Percentiles rank a stretch among this genome's conserved stretches.
Evolutionary conservation across 768 basidiomycete species (phyloP).

Genomic region (Terana coerulea): DNA sequence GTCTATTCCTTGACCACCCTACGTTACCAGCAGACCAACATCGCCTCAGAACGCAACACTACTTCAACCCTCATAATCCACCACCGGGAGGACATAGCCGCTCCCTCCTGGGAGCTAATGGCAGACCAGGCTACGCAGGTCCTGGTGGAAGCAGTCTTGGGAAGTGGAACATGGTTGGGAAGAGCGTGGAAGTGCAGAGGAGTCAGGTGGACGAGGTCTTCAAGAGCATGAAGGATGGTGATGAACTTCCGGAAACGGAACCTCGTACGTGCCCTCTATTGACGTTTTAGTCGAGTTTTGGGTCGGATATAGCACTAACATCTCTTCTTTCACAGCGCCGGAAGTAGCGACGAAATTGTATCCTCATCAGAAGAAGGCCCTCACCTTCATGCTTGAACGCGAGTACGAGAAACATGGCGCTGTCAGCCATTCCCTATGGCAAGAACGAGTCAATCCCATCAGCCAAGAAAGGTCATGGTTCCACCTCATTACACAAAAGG

Average conservation of each 20-base stretch:
- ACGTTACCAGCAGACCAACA: slow-evolving; percentile 58
- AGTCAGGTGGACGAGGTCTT: slow-evolving; percentile 94
- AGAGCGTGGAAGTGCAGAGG: slow-evolving; percentile 87
- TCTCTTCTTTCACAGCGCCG: slow-evolving; percentile 36
- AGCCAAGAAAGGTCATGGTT: slow-evolving; percentile 58
- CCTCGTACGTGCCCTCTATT: slow-evolving; percentile 77
- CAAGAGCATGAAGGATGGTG: slow-evolving; percentile 81
- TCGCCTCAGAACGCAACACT: slow-evolving; percentile 56
- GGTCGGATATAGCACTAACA: slow-evolving; percentile 10
- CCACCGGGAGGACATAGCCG: slow-evolving; percentile 63
- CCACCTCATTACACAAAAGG: slow-evolving; percentile 81
- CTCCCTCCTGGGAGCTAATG: slow-evolving; percentile 32
- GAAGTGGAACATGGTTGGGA: slow-evolving; percentile 62
- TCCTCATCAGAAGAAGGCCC: slow-evolving; percentile 97
- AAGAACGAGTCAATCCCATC: slow-evolving; percentile 46
- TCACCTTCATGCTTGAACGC: slow-evolving; percentile 92
- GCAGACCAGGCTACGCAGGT: slow-evolving; percentile 38
- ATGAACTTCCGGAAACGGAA: slow-evolving; percentile 83
- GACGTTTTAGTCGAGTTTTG: neutral
- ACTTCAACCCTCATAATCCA: slow-evolving; percentile 87
- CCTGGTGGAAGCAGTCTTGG: slow-evolving; percentile 32
- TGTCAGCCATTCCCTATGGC: slow-evolving; percentile 73
- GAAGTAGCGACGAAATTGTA: slow-evolving; percentile 86
- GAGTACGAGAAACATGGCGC: slow-evolving; percentile 58
- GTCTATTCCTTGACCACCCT: slow-evolving; percentile 80